Percentiles rank a stretch among this genome's conserved stretches.
Evolutionary conservation across 148 eudicot genomes (phyloP).

Genomic region (Rhododendron kiyosumense): DNA sequence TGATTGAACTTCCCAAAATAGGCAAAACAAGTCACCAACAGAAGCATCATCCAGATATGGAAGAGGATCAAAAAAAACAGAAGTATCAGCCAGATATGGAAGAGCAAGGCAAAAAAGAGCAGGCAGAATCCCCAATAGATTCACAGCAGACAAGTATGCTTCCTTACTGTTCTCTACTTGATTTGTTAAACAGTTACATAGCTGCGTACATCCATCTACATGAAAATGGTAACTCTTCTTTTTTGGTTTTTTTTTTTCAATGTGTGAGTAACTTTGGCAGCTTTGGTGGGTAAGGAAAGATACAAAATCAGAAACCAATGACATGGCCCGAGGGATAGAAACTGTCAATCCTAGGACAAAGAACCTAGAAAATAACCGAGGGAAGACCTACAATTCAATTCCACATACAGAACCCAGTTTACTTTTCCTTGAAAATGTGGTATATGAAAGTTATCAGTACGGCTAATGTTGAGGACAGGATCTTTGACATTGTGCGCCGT

Average conservation of each 20-base stretch:
- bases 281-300: not conserved
- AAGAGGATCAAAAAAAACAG: not conserved
- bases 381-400: not conserved
- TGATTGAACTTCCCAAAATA: not conserved
- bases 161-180: not conserved
- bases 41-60: constrained; percentile 17
- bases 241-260: not conserved
- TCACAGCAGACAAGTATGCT: constrained; percentile 39
- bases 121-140: constrained; percentile 25
- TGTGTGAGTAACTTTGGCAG: not conserved
- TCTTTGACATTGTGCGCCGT: not conserved
- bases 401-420: not conserved
- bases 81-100: not conserved
- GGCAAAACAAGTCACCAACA: constrained; percentile 8
- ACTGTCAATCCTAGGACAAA: not conserved
- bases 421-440: not conserved
- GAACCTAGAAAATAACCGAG: not conserved
- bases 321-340: not conserved
- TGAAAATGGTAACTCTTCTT: not conserved
- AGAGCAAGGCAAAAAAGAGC: constrained; percentile 7
- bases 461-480: not conserved
- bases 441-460: not conserved
- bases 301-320: not conserved
- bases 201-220: not conserved
- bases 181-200: not conserved